These are phyloP conservation scores for Antitrichia curtipendula DNA, from an alignment of 225 moss, liverwort and hornwort genomes.

Conservation along the genomic window DNA sequence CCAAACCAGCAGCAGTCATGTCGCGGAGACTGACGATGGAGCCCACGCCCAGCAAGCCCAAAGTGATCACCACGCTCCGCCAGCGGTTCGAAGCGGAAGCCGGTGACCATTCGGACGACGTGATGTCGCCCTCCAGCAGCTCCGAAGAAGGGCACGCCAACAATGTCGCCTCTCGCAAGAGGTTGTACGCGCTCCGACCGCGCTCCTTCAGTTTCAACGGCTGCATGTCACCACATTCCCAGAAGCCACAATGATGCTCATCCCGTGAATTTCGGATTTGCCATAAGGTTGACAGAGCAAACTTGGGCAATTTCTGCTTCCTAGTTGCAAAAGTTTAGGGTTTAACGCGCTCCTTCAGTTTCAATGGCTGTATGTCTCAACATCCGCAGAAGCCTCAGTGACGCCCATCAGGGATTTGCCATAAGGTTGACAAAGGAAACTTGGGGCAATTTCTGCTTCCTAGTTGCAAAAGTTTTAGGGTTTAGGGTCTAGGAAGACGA, in stretches of 20 bases:
- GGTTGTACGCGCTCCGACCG: not conserved
- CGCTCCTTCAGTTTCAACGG: constrained; percentile 4
- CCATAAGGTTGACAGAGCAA: not conserved
- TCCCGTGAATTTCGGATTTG: too few relatives aligned
- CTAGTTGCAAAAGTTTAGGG: not conserved
- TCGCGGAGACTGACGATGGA: not conserved
- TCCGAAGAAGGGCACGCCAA: constrained; percentile 1
- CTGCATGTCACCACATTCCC: not conserved
- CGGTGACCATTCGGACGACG: not conserved
- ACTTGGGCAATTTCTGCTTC: too few relatives aligned
- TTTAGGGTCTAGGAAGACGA: not conserved
- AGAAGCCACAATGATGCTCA: not conserved
- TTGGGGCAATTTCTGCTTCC: not conserved
- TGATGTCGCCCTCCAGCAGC: constrained; percentile 3
- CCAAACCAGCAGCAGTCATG: not conserved
- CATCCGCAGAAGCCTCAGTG: too few relatives aligned
- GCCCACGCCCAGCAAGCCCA: not conserved
- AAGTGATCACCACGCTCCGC: not conserved
- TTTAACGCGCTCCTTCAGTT: not conserved
- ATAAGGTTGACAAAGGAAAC: too few relatives aligned
- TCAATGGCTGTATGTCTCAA: not conserved
- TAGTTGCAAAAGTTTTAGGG: not conserved
- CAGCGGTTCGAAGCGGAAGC: not conserved
- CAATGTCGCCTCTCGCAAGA: not conserved
- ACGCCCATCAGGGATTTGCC: not conserved